Evolutionary conservation across 1,139 yeast genomes (phyloP), one percentile per base, ranked within the genome.

Genomic region (Ogataea hybrid): DNA sequence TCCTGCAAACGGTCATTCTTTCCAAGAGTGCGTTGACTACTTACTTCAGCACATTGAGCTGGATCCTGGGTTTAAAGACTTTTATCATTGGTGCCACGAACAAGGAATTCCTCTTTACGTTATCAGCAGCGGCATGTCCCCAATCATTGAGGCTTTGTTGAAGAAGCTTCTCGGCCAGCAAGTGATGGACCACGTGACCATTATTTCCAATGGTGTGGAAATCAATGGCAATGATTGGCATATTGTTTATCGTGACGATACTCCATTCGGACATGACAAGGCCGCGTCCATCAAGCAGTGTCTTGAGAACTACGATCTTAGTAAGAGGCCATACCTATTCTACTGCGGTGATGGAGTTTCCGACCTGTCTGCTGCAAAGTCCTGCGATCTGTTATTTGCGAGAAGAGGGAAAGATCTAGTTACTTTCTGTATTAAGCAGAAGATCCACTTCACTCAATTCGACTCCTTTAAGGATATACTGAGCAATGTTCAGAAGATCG

Each of bases 271-370:
- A 41, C 98, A 92, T 63, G 97, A 92, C 67, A 92, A 92, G 69
- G 81, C 96, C 35, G 73, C 78, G 42, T 84, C 94, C 27, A 89
- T 90, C 54, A 73, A 76, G 47, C 85, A 87, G 32, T 85, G 78
- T 59, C 61, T 48, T 50, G 68, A 57, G 59, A 66, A 68, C 44
- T 50, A 58, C 32, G 51, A 58, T 14, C 36, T 41, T 47, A 28
- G 42, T 14, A 68, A 76, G 46, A 50, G 45, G 25, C 89, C 92
- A 9, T 69, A 71, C 34, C 71, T 89, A 55, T 86, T 90, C 62
- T 92, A 92, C 70, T 86, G 95, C 60, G 98, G 98, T 44, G 98
- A 92, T 62, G 99, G 99, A 47, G 97, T 92, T 22, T 83, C 95
- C 42, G 99, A 92, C 63, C 71, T 92, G 53, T 80, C 89, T 48